Base-by-base conservation (phyloP, 208 protist species). In the Trypanosoma vivax region DNA sequence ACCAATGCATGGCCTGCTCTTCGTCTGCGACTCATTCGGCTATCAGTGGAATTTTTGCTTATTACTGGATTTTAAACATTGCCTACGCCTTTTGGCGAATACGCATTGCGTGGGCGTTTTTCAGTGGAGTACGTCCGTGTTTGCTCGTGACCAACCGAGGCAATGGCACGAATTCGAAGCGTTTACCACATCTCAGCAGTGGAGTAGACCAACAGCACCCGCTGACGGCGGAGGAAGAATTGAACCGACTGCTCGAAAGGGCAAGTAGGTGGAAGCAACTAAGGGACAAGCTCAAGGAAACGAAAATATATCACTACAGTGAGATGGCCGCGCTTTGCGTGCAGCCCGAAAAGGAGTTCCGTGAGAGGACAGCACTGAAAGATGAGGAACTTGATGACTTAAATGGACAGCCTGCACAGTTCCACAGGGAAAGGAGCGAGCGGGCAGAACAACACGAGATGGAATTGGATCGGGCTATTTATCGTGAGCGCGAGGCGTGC, bases 301-400 rank as follows among this genome's bases (percentile, higher is more conserved):
- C 59, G 13, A 60, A 53, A 5, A 52, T 50, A 7, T 60, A 55
- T 23, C 64, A 62, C 29, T 73, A 84, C 2, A 25, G 3, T 0
- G 65, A 69, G 13, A 61, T 87, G 31, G 48, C 48, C 9, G 63
- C 50, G 10, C 38, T 87, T 29, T 71, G 80, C 2, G 51, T 88
- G 50, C 66, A 87, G 43, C 66, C 85, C 24, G 56, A 66, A 13
- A 69, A 73, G 6, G 84, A 92, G 48, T 86, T 88, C 41, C 67
- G 83, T 43, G 84, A 92, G 53, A 65, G 78, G 5, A 84, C 72
- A 0, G 33, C 24, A 25, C 46, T 85, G 53, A 72, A 83, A 40
- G 65, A 73, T 31, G 78, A 92, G 38, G 78, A 83, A 55, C 41
- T 83, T 46, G 51, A 45, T 25, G 21, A 43, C 25, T 45, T 88